A percentile compares a stretch with the other conserved stretches of the same genome.
phyloP scores from a whole-genome alignment of 225 moss, liverwort and hornwort species.

The Bryoerythrophyllum caledonicum region DNA sequence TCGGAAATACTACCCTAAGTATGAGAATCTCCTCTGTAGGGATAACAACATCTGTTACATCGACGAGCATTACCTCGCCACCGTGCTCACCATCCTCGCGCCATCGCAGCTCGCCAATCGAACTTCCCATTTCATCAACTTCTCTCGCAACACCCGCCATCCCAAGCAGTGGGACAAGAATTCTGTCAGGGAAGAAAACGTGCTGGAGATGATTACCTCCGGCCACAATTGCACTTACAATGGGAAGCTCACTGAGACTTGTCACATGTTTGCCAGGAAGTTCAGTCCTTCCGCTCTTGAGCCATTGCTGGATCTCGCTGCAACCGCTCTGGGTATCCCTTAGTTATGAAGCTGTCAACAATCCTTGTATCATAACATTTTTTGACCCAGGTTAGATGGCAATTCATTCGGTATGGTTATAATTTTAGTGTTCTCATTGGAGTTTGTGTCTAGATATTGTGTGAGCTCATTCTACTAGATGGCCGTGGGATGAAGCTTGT shows the following conservation, averaged over 20 bases:
- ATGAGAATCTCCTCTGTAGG: slow-evolving; percentile 17
- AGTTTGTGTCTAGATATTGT: not conserved
- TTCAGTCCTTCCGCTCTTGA: slow-evolving; percentile 30
- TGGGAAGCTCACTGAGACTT: slow-evolving; percentile 20
- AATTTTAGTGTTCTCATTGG: no score
- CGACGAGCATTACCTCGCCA: slow-evolving; percentile 52
- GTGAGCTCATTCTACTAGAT: not conserved
- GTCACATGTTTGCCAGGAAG: slow-evolving; percentile 50
- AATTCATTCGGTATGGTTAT: not conserved
- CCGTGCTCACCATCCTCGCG: slow-evolving; percentile 41
- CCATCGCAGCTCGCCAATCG: slow-evolving; percentile 44
- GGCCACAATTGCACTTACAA: slow-evolving; percentile 51
- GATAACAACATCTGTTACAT: slow-evolving; percentile 34
- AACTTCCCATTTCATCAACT: slow-evolving; percentile 34
- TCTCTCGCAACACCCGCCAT: slow-evolving; percentile 27
- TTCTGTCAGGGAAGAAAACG: not conserved
- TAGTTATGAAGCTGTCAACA: not conserved
- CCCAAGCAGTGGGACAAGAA: slow-evolving; percentile 36
- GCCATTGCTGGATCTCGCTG: slow-evolving; percentile 32
- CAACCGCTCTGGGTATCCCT: slow-evolving; percentile 32
- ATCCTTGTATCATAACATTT: not conserved
- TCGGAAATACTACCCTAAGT: slow-evolving; percentile 35
- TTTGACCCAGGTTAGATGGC: not conserved
- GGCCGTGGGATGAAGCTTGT: not conserved
- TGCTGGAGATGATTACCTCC: slow-evolving; percentile 12